Evolutionary conservation across 257 asterid species (phyloP).

Genomic region (Penstemon barbatus): DNA sequence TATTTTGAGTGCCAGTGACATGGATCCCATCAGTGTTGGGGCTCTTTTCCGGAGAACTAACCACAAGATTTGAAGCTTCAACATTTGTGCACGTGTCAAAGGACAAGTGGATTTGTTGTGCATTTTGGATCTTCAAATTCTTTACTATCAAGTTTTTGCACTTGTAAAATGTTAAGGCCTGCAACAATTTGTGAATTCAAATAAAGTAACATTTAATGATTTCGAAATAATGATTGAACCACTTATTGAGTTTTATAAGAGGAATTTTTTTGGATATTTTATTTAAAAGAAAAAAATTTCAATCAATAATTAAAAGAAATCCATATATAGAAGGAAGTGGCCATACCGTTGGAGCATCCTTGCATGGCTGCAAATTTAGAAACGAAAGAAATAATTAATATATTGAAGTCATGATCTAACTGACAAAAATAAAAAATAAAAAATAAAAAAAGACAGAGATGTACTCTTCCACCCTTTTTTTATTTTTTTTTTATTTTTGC

Average conservation of each 20-base stretch:
- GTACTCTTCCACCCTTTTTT: too few species aligned
- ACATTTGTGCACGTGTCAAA: slow-evolving; percentile 52
- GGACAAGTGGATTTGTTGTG: slow-evolving; percentile 72
- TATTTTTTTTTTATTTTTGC: too few species aligned
- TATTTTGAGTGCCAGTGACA: slow-evolving; percentile 50
- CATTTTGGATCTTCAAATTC: slow-evolving; percentile 48
- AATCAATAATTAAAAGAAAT: neutral
- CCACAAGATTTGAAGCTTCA: slow-evolving; percentile 45
- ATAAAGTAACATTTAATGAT: neutral
- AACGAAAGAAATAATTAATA: neutral
- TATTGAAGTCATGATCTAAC: neutral
- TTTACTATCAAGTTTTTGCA: slow-evolving; percentile 58
- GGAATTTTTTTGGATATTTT: too few species aligned
- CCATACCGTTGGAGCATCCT: slow-evolving; percentile 91
- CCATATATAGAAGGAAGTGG: neutral
- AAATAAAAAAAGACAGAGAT: neutral
- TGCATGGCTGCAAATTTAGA: slow-evolving; percentile 60
- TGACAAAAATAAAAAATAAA: neutral
- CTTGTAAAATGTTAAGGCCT: slow-evolving; percentile 68
- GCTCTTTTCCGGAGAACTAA: slow-evolving; percentile 57
- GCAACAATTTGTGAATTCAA: slow-evolving; percentile 20
- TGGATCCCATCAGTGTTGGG: slow-evolving; percentile 95
- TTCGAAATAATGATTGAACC: too few species aligned
- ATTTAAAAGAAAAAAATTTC: too few species aligned
- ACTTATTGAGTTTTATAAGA: too few species aligned